Conservation (phyloP, 2,329 filamentous ascomycete species). For the Periconia macrospinosa region DNA sequence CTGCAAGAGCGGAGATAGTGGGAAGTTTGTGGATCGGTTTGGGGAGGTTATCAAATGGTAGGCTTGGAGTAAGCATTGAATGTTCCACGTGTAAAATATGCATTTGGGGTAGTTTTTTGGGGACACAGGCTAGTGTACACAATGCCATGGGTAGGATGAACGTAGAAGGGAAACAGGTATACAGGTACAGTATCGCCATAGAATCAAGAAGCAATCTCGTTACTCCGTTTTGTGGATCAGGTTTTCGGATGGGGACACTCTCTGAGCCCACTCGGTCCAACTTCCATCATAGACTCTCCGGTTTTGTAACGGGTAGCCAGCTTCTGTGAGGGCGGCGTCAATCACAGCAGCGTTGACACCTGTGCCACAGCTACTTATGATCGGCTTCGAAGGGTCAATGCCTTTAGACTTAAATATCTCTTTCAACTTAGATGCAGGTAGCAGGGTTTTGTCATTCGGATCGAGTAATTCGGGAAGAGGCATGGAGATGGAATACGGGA, state of each 20-base stretch:
- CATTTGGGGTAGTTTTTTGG: background rate
- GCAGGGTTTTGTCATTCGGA: slow-evolving; percentile 76
- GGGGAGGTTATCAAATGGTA: slow-evolving; percentile 49
- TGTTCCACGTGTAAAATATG: background rate
- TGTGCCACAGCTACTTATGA: slow-evolving; percentile 88
- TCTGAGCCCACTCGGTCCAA: slow-evolving; percentile 87
- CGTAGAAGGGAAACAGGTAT: background rate
- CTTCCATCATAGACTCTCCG: slow-evolving; percentile 90
- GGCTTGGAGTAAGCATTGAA: background rate
- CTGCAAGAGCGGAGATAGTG: slow-evolving; percentile 37
- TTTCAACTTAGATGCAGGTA: slow-evolving; percentile 70
- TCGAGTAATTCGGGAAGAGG: slow-evolving; percentile 81
- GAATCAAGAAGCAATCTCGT: background rate
- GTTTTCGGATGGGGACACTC: slow-evolving; percentile 63
- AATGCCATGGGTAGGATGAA: too few relatives aligned
- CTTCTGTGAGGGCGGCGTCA: slow-evolving; percentile 81
- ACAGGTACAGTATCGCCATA: background rate
- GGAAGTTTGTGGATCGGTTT: slow-evolving; percentile 49
- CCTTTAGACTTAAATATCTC: slow-evolving; percentile 79
- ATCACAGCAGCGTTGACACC: slow-evolving; percentile 92
- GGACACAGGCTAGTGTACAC: background rate
- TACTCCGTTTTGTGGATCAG: slow-evolving; percentile 59
- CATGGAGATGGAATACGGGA: slow-evolving; percentile 83
- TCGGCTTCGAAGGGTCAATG: slow-evolving; percentile 75
- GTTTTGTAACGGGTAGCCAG: slow-evolving; percentile 70